phyloP scores from a whole-genome alignment of 2,329 filamentous ascomycete species.

The Aureobasidium sp. region DNA sequence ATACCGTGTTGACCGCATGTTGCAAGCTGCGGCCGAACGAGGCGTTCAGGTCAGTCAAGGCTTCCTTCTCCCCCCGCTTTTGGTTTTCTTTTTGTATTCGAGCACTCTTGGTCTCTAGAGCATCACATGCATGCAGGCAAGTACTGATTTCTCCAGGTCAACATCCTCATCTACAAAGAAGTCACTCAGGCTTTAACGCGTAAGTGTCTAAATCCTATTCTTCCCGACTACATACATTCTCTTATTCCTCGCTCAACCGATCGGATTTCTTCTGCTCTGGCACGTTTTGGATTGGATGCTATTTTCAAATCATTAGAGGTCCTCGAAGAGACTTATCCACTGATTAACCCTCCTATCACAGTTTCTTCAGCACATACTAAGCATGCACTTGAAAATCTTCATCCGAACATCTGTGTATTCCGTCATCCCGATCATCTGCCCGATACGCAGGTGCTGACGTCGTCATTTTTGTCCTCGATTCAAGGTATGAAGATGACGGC shows the following conservation, averaged over 20 bases:
- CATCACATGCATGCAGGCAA: too few species aligned
- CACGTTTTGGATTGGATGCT: slow-evolving; percentile 36
- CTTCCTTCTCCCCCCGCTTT: slow-evolving; percentile 60
- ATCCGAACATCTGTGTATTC: slow-evolving; percentile 82
- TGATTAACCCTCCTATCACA: slow-evolving; percentile 40
- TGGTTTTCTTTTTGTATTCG: too few species aligned
- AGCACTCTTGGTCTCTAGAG: too few species aligned
- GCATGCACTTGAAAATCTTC: slow-evolving; percentile 64
- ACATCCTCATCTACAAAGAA: slow-evolving; percentile 40
- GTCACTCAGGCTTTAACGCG: slow-evolving; percentile 72
- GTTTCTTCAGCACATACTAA: slow-evolving; percentile 70
- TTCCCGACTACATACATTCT: slow-evolving; percentile 40
- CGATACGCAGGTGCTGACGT: slow-evolving; percentile 59
- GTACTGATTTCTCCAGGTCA: background rate
- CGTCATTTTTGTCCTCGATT: slow-evolving; percentile 49
- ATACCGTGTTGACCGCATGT: slow-evolving; percentile 77
- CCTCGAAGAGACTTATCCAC: slow-evolving; percentile 38
- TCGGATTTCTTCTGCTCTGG: slow-evolving; percentile 34
- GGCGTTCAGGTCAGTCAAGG: slow-evolving; percentile 77
- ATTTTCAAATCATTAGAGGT: slow-evolving; percentile 41
- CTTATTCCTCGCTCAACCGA: slow-evolving; percentile 37
- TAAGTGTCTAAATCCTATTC: slow-evolving; percentile 47
- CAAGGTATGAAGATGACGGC: slow-evolving; percentile 51
- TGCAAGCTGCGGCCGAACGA: slow-evolving; percentile 72
- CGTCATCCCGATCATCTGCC: slow-evolving; percentile 83